These are phyloP conservation scores for Leccinum angustisporum DNA, from an alignment of 1,284 basidiomycete species.

Conservation along the genomic window DNA sequence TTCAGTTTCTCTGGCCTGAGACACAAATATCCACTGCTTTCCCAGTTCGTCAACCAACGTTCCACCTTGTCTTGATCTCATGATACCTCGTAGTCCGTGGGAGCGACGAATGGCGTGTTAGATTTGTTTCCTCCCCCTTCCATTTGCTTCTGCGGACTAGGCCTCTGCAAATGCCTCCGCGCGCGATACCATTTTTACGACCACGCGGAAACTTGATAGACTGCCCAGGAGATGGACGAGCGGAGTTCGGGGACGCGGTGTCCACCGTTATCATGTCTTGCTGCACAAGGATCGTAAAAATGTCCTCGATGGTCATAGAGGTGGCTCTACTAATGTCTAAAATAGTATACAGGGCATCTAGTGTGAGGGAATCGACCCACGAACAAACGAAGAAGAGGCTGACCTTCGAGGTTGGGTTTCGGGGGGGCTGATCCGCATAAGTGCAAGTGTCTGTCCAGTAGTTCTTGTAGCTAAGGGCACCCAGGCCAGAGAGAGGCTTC, in stretches of 20 bases:
- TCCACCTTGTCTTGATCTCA: slow-evolving; percentile 74
- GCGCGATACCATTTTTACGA: slow-evolving; percentile 65
- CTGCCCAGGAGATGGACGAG: slow-evolving; percentile 70
- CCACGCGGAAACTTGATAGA: slow-evolving; percentile 72
- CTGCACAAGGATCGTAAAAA: slow-evolving; percentile 75
- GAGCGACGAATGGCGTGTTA: slow-evolving; percentile 58
- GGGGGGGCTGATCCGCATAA: slow-evolving; percentile 74
- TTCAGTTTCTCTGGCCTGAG: slow-evolving; percentile 87
- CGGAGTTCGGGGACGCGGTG: slow-evolving; percentile 48
- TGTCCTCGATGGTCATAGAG: slow-evolving; percentile 90
- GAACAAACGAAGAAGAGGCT: slow-evolving; percentile 25
- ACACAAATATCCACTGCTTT: slow-evolving; percentile 78
- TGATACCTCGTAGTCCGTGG: slow-evolving; percentile 75
- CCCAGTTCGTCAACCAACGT: slow-evolving; percentile 69
- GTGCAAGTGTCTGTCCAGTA: slow-evolving; percentile 95
- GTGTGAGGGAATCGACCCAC: slow-evolving; percentile 18
- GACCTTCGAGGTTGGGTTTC: slow-evolving; percentile 74
- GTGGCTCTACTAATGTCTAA: slow-evolving; percentile 86
- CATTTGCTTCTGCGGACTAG: slow-evolving; percentile 50
- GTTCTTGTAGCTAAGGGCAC: slow-evolving; percentile 88
- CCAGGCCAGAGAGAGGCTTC: slow-evolving; percentile 88
- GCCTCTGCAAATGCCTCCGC: slow-evolving; percentile 59
- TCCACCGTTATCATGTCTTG: slow-evolving; percentile 75
- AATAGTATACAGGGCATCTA: slow-evolving; percentile 17
- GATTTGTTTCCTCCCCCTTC: slow-evolving; percentile 44